phyloP scores from a whole-genome alignment of 768 basidiomycete species.

The Lyophyllum semitale region DNA sequence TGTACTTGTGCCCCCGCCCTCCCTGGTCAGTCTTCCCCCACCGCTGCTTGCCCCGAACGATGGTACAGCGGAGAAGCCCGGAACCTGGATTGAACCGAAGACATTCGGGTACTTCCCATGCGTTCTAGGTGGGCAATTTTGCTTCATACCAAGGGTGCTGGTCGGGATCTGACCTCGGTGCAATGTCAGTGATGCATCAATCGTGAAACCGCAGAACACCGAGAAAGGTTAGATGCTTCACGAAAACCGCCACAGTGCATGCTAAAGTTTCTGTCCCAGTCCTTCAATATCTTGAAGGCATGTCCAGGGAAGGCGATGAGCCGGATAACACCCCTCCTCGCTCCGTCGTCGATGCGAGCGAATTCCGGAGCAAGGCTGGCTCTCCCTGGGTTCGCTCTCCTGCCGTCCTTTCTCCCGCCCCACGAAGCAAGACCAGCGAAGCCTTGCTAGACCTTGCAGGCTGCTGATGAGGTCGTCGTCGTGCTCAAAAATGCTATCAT shows the following conservation, averaged over 20 bases:
- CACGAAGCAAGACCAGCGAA: constrained; percentile 44
- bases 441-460: constrained; percentile 33
- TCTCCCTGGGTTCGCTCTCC: constrained; percentile 34
- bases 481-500: constrained; percentile 1
- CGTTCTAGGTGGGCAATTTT: constrained; percentile 66
- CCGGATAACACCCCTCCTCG: constrained; percentile 45
- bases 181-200: constrained; percentile 80
- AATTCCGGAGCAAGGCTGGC: constrained; percentile 38
- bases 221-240: constrained; percentile 65
- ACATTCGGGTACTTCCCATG: constrained; percentile 93
- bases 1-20: constrained; percentile 77
- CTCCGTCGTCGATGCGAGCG: constrained; percentile 43
- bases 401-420: constrained; percentile 42
- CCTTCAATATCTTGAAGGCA: constrained; percentile 65
- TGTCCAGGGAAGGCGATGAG: constrained; percentile 48
- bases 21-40: constrained; percentile 47
- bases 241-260: neutral
- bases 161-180: neutral
- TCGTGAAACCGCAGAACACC: constrained; percentile 87
- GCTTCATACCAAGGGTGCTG: neutral
- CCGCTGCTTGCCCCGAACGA: constrained; percentile 59
- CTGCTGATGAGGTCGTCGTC: constrained; percentile 8
- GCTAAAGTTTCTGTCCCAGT: constrained; percentile 40
- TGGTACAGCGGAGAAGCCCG: constrained; percentile 72
- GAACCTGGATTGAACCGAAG: constrained; percentile 82